A percentile compares a stretch with the other conserved stretches of the same genome.
Conservation (phyloP, 345 rosid genomes). For the Dipteronia dyeriana region DNA sequence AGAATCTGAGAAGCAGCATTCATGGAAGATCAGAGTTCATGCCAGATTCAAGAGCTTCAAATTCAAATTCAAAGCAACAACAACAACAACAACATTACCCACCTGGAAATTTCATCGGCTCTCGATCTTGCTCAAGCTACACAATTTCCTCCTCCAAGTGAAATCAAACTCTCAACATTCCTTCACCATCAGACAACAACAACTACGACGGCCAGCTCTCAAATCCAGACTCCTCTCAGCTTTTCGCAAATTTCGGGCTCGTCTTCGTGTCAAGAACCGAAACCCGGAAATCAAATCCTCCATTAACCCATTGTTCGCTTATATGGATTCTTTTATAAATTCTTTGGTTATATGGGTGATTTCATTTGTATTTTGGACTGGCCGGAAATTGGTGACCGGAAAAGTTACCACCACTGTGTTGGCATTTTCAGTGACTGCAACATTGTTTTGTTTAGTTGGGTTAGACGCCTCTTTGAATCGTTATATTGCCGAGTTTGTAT, state of each 20-base stretch:
- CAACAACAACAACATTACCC: constrained; percentile 21
- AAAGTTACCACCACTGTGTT: neutral
- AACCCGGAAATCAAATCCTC: constrained; percentile 19
- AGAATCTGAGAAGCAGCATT: constrained; percentile 21
- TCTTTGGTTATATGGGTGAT: constrained; percentile 18
- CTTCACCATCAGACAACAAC: neutral
- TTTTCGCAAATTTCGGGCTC: constrained; percentile 6
- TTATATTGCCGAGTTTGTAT: neutral
- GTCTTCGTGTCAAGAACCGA: constrained; percentile 16
- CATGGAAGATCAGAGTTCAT: constrained; percentile 34
- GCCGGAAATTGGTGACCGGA: neutral
- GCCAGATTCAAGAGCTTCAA: constrained; percentile 28
- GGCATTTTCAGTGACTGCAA: constrained; percentile 4
- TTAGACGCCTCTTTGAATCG: neutral
- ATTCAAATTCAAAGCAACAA: constrained; percentile 34
- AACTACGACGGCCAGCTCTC: neutral
- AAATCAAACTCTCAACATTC: constrained; percentile 26
- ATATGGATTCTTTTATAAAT: neutral
- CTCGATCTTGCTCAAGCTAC: constrained; percentile 34
- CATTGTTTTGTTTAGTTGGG: neutral
- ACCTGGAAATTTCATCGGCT: constrained; percentile 26
- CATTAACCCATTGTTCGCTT: neutral
- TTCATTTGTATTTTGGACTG: constrained; percentile 13
- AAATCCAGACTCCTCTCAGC: constrained; percentile 28
- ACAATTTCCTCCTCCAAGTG: constrained; percentile 25